Evolutionary conservation across 805 yeast genomes (phyloP).

Genomic region (Jamesozyma lodderae): DNA sequence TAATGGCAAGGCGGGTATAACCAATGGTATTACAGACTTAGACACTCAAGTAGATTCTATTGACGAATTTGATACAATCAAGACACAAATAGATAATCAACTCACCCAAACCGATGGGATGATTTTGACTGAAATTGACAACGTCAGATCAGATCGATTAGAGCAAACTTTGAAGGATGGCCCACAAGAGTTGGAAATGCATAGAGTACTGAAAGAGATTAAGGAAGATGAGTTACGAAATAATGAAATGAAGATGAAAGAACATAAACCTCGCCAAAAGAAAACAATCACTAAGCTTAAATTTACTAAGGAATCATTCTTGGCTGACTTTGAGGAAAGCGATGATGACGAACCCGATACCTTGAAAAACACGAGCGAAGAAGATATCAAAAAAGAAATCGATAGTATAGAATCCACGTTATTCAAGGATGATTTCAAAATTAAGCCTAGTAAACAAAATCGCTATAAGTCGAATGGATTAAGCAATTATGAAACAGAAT

Average conservation of each 20-base stretch:
- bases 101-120: neutral
- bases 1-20: neutral
- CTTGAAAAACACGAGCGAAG: neutral
- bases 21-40: neutral
- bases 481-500: slow-evolving; percentile 16
- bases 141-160: neutral
- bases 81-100: neutral
- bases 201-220: slow-evolving; percentile 14
- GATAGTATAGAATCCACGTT: neutral
- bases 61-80: too few relatives aligned
- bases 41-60: neutral
- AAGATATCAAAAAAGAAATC: neutral
- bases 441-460: neutral
- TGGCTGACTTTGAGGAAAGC: slow-evolving; percentile 17
- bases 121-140: neutral
- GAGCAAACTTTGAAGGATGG: neutral
- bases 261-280: slow-evolving; percentile 2
- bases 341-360: slow-evolving; percentile 2
- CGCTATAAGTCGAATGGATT: slow-evolving; percentile 6
- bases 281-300: neutral
- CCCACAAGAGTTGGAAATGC: slow-evolving; percentile 9
- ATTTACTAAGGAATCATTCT: slow-evolving; percentile 18
- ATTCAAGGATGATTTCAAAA: neutral
- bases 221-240: slow-evolving; percentile 2
- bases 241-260: slow-evolving; percentile 3